Base-by-base conservation (phyloP, 2,329 filamentous ascomycete species). In the Colletotrichum brevisporum region DNA sequence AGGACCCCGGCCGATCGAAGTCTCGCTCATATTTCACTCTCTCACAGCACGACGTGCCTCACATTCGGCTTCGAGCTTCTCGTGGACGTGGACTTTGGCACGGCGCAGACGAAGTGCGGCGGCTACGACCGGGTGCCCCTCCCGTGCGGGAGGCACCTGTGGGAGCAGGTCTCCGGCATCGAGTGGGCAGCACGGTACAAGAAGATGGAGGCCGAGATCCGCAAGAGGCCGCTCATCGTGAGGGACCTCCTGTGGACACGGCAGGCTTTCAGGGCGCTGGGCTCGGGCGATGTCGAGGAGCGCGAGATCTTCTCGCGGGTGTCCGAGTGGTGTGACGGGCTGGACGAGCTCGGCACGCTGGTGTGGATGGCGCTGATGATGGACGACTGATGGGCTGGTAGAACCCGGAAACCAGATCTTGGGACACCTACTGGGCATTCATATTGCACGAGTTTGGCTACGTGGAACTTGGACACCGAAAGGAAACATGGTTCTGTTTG, bases 351-450 rank as follows among this genome's bases (percentile, higher is more conserved):
- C 48, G 72, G 69, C 47, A 75, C 60, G 13, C 71, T 73, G 66
- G 67, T 76, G 2, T 76, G 71, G 80, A 81, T 74, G 75, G 73
- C 74, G 2, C 66, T 68, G 3, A 50, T 73, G 59, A 77, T 81
- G 74, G 77, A 81, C 16, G 21, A 21, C 12, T 50, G 16, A 47
- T 15, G 45, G 5, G 27, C 8, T 10, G 10, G 8, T 8, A 2
- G 10, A 6, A 10, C 10, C 10, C 9, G 31, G 10, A 36, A 31
- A 10, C 31, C 10, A 2, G 31, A 10, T 10, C 8, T 10, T 36
- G 31, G 31, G 3, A 36, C 31, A 6, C 6, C 31, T 36, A 10
- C 31, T 36, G 5, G 9, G 10, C 31, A 36, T 10, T 9, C 27
- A 31, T 9, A 10, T 36, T 10, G 31, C 31, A 36, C 9, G 31